Evolutionary conservation across 2,329 filamentous ascomycete species (phyloP).

Genomic region (Botryosphaeria dothidea): DNA sequence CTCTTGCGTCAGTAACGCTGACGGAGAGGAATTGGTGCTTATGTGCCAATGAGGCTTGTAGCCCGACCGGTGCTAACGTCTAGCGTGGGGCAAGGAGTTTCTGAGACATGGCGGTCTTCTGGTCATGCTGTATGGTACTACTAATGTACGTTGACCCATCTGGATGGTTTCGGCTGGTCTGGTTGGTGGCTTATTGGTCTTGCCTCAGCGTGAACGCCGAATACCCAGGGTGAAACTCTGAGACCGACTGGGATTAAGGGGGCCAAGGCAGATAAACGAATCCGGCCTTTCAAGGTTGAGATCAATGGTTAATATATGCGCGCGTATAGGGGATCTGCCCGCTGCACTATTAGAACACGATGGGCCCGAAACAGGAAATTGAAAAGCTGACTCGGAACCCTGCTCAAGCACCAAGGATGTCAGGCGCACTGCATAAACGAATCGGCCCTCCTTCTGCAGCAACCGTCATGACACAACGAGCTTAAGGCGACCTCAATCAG

Average conservation of each 20-base stretch:
- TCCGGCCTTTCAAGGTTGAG: background rate
- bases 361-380: background rate
- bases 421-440: background rate
- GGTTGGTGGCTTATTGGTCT: background rate
- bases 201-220: background rate
- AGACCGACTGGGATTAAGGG: no score
- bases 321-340: background rate
- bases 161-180: background rate
- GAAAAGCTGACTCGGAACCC: background rate
- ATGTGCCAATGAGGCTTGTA: background rate
- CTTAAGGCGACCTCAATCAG: background rate
- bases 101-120: background rate
- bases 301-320: background rate
- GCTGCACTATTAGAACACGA: background rate
- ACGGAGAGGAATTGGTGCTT: background rate
- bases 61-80: background rate
- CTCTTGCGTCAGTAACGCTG: background rate
- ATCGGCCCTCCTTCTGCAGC: background rate
- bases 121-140: background rate
- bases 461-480: background rate
- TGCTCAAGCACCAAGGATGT: background rate
- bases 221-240: background rate
- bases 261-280: background rate
- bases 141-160: background rate
- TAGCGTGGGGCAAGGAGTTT: background rate